These are phyloP conservation scores for Botrytis cinerea DNA, from an alignment of 2,329 filamentous ascomycete species.

Conservation along the genomic window DNA sequence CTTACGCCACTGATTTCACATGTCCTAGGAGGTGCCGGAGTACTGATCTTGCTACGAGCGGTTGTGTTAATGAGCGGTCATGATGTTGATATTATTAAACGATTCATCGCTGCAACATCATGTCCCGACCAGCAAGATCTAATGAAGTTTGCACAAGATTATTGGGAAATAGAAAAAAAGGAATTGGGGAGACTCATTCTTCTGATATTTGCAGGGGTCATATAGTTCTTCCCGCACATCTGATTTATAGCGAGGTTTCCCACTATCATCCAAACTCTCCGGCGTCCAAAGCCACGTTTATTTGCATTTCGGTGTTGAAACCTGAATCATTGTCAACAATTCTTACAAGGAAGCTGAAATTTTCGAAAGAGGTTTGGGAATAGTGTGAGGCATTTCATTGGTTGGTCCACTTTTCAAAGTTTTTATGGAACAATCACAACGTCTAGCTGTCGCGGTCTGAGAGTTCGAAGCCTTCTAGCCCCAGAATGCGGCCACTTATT, in stretches of 20 bases:
- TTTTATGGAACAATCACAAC: conserved; percentile 9
- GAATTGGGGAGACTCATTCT: conserved; percentile 8
- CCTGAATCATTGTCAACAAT: not conserved
- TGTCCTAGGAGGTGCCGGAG: conserved; percentile 12
- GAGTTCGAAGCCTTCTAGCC: not conserved
- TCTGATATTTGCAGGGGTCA: conserved; percentile 11
- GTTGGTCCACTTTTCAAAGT: conserved; percentile 18
- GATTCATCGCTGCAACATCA: not conserved
- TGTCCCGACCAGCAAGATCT: not conserved
- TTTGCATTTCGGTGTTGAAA: not conserved
- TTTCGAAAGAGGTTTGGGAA: not conserved
- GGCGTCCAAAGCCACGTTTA: not conserved
- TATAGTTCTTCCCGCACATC: not conserved
- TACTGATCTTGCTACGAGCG: conserved; percentile 19
- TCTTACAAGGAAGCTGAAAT: conserved; percentile 4
- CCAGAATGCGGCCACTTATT: not conserved
- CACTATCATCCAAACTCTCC: not conserved
- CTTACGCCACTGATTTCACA: conserved; percentile 13
- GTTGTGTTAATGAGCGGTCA: conserved; percentile 21
- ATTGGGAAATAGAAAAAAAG: conserved; percentile 11
- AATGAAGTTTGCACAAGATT: not conserved
- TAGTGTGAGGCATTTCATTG: not conserved
- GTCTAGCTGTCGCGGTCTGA: conserved; percentile 7
- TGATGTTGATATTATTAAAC: conserved; percentile 10
- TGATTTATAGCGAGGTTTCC: conserved; percentile 3